Evolutionary conservation across 805 yeast genomes (phyloP), one percentile per base, ranked within the genome.

Genomic region (Cyberlindnera amylophila): DNA sequence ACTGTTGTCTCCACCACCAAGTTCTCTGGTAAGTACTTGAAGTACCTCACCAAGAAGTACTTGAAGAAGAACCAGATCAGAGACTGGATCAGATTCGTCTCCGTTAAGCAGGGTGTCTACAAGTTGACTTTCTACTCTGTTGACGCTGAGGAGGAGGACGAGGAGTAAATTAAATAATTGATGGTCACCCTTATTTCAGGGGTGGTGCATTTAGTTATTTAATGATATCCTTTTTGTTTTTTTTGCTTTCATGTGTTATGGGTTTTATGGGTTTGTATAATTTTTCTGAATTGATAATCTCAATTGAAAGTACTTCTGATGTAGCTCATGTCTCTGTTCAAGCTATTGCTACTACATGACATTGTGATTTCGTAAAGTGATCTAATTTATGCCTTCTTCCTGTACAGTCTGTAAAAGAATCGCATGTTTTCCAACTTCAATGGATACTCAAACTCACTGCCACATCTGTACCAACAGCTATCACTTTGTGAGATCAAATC

Each of bases 1-100:
- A 88, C 93, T 67, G 86, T 89, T 69, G 81, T 77, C 58, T 77
- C 97, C 59, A 81, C 84, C 74, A 74, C 95, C 74, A 84, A 88
- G 78, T 91, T 93, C 93, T 90, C 97, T 61, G 99, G 99, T 78
- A 91, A 95, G 80, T 93, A 93, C 95, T 84, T 91, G 73, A 93
- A 95, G 82, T 93, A 93, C 95, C 80, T 93, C 71, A 87, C 98
- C 68, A 95, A 93, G 89, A 91, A 95, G 82, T 93, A 87, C 93
- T 87, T 93, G 77, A 95, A 91, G 96, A 93, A 93, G 87, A 88
- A 90, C 91, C 95, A 87, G 78, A 86, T 91, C 80, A 89, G 97
- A 82, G 98, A 93, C 81, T 91, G 98, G 98, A 90, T 91, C 76
- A 93, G 98, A 82, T 90, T 91, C 67, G 96, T 91, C 60, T 86